phyloP scores from a whole-genome alignment of 805 yeast genomes.

The Citeromyces matritensis region DNA sequence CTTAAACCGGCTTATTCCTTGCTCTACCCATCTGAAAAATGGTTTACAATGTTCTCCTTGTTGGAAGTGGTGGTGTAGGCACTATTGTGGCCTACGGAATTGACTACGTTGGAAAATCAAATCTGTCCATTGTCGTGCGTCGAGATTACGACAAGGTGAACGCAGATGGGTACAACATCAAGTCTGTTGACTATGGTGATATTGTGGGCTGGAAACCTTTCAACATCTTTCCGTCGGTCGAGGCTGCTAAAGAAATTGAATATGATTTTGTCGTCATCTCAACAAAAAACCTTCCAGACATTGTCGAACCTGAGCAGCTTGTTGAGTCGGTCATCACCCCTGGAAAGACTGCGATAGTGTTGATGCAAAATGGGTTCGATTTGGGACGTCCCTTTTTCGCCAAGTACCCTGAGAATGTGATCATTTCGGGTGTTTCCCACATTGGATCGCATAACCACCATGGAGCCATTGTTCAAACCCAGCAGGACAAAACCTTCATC shows the following conservation, averaged over 20 bases:
- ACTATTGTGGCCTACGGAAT: conserved; percentile 59
- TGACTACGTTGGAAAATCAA: conserved; percentile 23
- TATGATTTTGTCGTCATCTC: conserved; percentile 45
- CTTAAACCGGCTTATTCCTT: no score
- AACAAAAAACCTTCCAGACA: conserved; percentile 50
- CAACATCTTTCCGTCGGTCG: conserved; percentile 6
- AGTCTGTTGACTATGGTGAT: conserved; percentile 46
- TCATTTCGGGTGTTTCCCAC: conserved; percentile 21
- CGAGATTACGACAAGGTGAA: conserved; percentile 41
- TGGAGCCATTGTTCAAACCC: conserved; percentile 31
- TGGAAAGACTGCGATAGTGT: conserved; percentile 12
- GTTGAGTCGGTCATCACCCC: conserved; percentile 18
- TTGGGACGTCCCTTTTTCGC: conserved; percentile 18
- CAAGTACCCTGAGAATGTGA: conserved; percentile 14
- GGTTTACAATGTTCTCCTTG: conserved; percentile 28
- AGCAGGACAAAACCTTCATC: conserved; percentile 31
- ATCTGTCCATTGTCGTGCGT: conserved; percentile 45
- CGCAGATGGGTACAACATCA: conserved; percentile 37
- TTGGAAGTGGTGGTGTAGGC: conserved; percentile 83
- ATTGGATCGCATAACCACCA: conserved; percentile 41
- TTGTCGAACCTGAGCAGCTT: conserved; percentile 22
- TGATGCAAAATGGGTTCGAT: conserved; percentile 24
- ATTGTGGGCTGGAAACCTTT: conserved; percentile 40
- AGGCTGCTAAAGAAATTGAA: no score
- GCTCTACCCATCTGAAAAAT: no score